Evolutionary conservation across 345 rosid species (phyloP), one percentile per base, ranked within the genome.

Genomic region (Hibiscus trionum): DNA sequence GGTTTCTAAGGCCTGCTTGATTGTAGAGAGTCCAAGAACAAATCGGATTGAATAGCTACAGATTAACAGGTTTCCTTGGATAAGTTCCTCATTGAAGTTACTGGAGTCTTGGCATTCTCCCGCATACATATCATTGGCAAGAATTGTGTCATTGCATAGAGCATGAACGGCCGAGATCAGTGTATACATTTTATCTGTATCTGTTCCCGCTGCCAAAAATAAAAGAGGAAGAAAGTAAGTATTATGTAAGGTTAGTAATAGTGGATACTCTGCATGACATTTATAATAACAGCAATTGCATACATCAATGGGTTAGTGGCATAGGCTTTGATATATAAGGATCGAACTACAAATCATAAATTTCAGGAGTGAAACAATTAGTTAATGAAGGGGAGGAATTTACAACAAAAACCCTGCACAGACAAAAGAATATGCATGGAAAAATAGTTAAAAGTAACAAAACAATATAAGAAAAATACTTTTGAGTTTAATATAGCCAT

Each of bases 31-130:
- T 42, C 98, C 98, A 44, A 94, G 92, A 64, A 94, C 95, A 69
- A 90, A 94, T 55, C 98, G 91, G 61, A 94, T 90, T 12, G 98
- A 94, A 81, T 94, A 94, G 87, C 93, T 88, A 56, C 98, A 94
- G 77, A 94, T 86, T 82, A 94, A 79, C 71, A 94, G 90, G 74
- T 91, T 94, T 78, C 96, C 98, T 55, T 75, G 72, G 72, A 94
- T 88, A 70, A 88, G 66, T 59, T 83, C 84, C 78, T 73, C 68
- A 60, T 86, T 56, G 71, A 91, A 94, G 79, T 61, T 80, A 9
- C 82, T 76, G 61, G 90, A 87, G 74, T 88, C 91, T 83, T 94
- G 98, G 82, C 98, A 94, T 85, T 94, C 98, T 39, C 93, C 84
- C 77, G 82, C 90, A 77, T 91, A 91, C 93, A 90, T 88, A 83